Evolutionary conservation across 306 rosid species (phyloP), one percentile per base, ranked within the genome.

Genomic region (Aeschynomene evenia): DNA sequence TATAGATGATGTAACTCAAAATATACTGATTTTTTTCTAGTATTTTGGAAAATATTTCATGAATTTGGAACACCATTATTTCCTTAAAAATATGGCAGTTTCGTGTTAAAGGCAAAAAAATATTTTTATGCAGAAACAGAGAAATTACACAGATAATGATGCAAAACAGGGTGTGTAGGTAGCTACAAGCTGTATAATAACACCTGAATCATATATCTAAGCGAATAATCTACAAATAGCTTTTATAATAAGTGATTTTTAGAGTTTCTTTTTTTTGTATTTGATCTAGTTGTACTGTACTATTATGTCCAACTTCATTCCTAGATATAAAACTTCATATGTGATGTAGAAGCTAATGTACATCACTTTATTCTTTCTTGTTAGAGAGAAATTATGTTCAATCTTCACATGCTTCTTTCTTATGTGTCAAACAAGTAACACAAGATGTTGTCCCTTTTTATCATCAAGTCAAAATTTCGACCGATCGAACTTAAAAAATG

Each of bases 391-490:
- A 33, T 14, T 15, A n/a, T 51, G 61, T 50, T 65, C 72, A 63
- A 11, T 57, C 66, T 22, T 46, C 72, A 31, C 39, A 22, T 37
- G 36, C 0, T 28, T 40, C 70, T 40, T 20, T 33, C 39, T 69
- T 83, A 16, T 24, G 39, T 52, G 24, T 40, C 78, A 74, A 77
- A 50, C 63, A 79, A 76, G 82, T 52, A 36, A 12, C 42, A 46
- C 14, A 61, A 42, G 57, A 67, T 9, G 45, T 33, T n/a, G 9
- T 51, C 51, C 33, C 24, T 33, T 72, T 60, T 9, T 45, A 15
- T n/a, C n/a, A n/a, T n/a, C n/a, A n/a, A n/a, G n/a, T n/a, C 31
- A 3, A 46, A 62, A 62, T 13, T 22, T 62, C 0, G 5, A 60
- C 19, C 50, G 20, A 20, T 62, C 13, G 49, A 19, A 50, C 36